Evolutionary conservation across 106 monocot species (phyloP).

Genomic region (Allium cepa): DNA sequence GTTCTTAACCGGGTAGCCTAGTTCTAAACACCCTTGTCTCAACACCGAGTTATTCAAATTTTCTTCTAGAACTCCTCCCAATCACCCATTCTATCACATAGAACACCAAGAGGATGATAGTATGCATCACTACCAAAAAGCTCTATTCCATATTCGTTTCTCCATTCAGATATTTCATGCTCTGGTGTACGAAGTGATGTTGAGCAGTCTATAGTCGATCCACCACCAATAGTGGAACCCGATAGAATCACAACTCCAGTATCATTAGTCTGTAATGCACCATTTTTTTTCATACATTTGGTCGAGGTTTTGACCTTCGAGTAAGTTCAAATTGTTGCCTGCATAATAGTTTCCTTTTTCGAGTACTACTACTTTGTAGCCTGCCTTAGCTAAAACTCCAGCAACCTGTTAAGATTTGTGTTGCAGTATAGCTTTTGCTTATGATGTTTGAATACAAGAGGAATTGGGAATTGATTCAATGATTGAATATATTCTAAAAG

Average conservation of each 20-base stretch:
- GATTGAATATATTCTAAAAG: no score
- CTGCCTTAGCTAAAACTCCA: constrained; percentile 38
- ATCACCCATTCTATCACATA: constrained; percentile 57
- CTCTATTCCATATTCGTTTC: constrained; percentile 15
- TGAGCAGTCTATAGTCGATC: constrained; percentile 54
- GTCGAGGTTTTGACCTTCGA: constrained; percentile 31
- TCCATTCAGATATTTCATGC: constrained; percentile 32
- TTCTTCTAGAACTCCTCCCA: constrained; percentile 22
- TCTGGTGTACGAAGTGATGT: constrained; percentile 41
- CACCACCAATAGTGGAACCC: constrained; percentile 48
- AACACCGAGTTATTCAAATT: constrained; percentile 40
- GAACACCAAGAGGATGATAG: constrained; percentile 34
- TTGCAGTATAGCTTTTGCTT: no score
- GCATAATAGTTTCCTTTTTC: constrained; percentile 47
- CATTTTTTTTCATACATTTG: constrained; percentile 35
- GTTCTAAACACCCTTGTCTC: constrained; percentile 38
- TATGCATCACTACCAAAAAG: constrained; percentile 49
- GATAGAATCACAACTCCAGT: constrained; percentile 22
- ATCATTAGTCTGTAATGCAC: constrained; percentile 26
- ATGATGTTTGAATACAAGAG: no score
- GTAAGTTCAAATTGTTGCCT: not conserved
- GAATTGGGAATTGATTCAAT: no score
- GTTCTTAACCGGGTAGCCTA: constrained; percentile 42
- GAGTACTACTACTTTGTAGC: constrained; percentile 53
- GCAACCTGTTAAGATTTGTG: constrained; percentile 11